These are phyloP conservation scores for Telfairia occidentalis DNA, from an alignment of 331 rosid species.

Conservation along the genomic window DNA sequence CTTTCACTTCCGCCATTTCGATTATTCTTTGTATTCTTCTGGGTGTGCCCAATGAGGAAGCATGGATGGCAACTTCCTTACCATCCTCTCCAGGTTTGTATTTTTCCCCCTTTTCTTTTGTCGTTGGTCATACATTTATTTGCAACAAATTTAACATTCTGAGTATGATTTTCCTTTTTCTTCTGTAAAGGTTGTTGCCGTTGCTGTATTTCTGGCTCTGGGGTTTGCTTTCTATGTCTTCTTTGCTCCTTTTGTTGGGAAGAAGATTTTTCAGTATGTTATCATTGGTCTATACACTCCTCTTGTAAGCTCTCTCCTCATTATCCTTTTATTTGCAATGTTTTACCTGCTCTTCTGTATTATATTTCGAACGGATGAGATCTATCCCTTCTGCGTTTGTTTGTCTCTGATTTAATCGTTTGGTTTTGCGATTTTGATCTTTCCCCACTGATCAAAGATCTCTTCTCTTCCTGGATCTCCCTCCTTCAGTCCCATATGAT, in stretches of 20 bases:
- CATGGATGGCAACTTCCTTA: conserved; percentile 96
- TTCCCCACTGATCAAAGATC: conserved; percentile 16
- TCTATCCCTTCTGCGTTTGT: conserved; percentile 28
- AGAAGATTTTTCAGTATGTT: conserved; percentile 66
- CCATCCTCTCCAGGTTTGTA: conserved; percentile 85
- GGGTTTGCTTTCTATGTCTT: conserved; percentile 97
- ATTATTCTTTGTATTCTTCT: conserved; percentile 7
- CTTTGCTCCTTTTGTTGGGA: conserved; percentile 94
- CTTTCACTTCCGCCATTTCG: conserved; percentile 4
- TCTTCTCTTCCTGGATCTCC: conserved; percentile 7
- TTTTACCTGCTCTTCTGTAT: conserved; percentile 4
- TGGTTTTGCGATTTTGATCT: conserved; percentile 10
- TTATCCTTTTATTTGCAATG: background rate
- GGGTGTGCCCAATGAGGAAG: conserved; percentile 63
- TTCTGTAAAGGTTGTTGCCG: conserved; percentile 72
- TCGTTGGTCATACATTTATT: background rate
- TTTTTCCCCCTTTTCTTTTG: background rate
- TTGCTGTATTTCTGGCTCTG: conserved; percentile 90
- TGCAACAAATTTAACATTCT: background rate
- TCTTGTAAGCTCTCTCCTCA: conserved; percentile 41
- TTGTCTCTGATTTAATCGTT: conserved; percentile 25
- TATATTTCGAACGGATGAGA: conserved; percentile 33
- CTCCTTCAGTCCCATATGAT: background rate
- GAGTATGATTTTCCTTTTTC: background rate
- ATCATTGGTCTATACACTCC: conserved; percentile 86